Evolutionary conservation across 257 asterid species (phyloP).

Genomic region (Thymus mandschuricus): DNA sequence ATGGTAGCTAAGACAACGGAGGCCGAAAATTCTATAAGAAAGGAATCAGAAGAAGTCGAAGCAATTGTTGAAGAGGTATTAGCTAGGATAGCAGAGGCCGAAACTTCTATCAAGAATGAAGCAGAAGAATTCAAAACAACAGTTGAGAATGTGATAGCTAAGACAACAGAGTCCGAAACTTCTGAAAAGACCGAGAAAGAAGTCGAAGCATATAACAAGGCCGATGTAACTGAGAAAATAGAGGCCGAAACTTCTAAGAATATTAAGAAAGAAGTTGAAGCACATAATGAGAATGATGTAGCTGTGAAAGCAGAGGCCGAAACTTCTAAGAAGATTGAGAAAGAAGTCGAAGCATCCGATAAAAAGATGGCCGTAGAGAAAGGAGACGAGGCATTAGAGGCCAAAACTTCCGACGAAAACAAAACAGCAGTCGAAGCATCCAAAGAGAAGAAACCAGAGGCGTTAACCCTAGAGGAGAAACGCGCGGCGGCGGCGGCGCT

Average conservation of each 20-base stretch:
- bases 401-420: conserved; percentile 13
- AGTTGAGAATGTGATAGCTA: neutral
- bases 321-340: conserved; percentile 3
- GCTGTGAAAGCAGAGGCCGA: conserved; percentile 15
- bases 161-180: neutral
- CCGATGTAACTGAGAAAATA: neutral
- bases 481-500: conserved; percentile 2
- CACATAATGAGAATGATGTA: neutral
- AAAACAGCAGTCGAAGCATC: conserved; percentile 1
- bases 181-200: neutral
- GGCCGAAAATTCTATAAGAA: too few species aligned
- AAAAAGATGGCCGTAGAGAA: neutral
- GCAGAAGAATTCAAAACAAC: neutral
- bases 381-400: neutral
- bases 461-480: conserved; percentile 10
- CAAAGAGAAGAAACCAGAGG: conserved; percentile 14
- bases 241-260: neutral
- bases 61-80: neutral
- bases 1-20: neutral
- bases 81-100: neutral
- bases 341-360: conserved; percentile 16
- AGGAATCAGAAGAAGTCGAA: neutral
- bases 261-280: neutral
- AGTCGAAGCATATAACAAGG: neutral
- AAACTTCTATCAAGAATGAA: neutral